phyloP scores from a whole-genome alignment of 306 rosid genomes.

The Cotoneaster glaucophyllus region DNA sequence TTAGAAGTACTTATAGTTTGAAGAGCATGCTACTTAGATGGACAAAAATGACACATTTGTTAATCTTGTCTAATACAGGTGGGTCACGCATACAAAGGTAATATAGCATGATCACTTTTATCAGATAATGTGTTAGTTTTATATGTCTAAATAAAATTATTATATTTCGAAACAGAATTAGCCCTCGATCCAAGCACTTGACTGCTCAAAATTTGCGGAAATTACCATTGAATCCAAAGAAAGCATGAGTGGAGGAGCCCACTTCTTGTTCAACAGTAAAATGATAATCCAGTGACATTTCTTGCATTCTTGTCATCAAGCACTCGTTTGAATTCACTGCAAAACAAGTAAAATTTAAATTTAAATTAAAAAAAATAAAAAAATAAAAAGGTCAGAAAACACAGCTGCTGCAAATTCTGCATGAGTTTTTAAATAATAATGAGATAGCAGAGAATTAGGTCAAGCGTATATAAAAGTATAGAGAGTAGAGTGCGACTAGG shows the following conservation, averaged over 20 bases:
- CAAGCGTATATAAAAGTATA: constrained; percentile 28
- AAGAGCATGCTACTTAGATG: no score
- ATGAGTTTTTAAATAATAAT: background rate
- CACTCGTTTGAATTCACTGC: constrained; percentile 78
- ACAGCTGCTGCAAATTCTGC: background rate
- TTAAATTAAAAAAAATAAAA: background rate
- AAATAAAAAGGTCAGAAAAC: background rate
- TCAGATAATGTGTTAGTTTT: no score
- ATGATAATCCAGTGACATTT: constrained; percentile 95
- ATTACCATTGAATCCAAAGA: constrained; percentile 81
- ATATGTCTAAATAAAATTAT: no score
- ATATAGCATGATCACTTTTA: no score
- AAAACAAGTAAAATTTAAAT: background rate
- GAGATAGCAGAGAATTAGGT: constrained; percentile 23
- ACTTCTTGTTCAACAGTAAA: constrained; percentile 91
- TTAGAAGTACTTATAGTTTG: no score
- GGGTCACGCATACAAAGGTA: no score
- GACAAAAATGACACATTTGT: no score
- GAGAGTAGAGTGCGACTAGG: constrained; percentile 36
- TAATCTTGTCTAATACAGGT: no score
- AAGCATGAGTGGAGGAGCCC: constrained; percentile 75
- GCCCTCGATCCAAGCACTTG: background rate
- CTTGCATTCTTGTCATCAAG: constrained; percentile 93
- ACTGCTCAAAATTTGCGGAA: background rate
- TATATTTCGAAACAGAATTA: background rate